A percentile compares a stretch with the other conserved stretches of the same genome.
Evolutionary conservation across 345 rosid species (phyloP).

Genomic region (Eucalyptus tenuipes): DNA sequence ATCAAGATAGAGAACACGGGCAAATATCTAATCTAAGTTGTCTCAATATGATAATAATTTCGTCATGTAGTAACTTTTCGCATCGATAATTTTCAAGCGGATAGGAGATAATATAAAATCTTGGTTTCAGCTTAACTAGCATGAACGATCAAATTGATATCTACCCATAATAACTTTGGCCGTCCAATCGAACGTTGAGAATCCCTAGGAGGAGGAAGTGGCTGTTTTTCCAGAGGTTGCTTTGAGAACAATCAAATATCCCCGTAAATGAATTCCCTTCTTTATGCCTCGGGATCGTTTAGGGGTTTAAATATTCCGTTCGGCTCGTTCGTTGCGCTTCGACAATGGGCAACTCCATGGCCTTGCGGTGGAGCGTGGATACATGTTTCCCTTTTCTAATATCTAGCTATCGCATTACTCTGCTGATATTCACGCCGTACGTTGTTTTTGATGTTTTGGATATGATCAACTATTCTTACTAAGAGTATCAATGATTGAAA

Average conservation of each 20-base stretch:
- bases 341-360: neutral
- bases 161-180: neutral
- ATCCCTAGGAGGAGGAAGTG: slow-evolving; percentile 22
- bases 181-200: slow-evolving; percentile 15
- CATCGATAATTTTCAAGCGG: neutral
- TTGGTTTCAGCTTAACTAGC: neutral
- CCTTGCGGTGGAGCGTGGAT: neutral
- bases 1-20: neutral
- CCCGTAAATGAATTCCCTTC: neutral
- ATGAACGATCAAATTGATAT: neutral
- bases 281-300: slow-evolving; percentile 33
- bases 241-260: slow-evolving; percentile 30
- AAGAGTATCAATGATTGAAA: neutral
- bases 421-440: neutral
- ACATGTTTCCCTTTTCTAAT: neutral
- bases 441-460: neutral
- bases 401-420: neutral
- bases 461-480: neutral
- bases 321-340: neutral
- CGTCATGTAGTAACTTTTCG: neutral
- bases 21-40: neutral
- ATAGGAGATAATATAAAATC: too few species aligned
- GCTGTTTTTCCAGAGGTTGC: slow-evolving; percentile 37
- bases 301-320: neutral
- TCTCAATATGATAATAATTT: neutral